Evolutionary conservation across 2,329 filamentous ascomycete genomes (phyloP).

Genomic region (Microcyclosporella mali): DNA sequence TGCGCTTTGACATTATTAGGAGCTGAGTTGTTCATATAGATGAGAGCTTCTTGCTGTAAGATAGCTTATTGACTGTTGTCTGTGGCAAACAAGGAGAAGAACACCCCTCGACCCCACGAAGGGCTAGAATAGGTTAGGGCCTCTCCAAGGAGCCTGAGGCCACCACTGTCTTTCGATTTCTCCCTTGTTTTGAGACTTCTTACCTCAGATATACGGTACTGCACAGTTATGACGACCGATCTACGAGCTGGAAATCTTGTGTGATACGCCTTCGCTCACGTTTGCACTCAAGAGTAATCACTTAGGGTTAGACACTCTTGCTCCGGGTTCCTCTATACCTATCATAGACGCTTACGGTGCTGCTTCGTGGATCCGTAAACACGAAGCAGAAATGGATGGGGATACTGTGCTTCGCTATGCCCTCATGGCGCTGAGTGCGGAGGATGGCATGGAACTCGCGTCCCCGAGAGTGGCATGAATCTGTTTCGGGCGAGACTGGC

Average conservation of each 20-base stretch:
- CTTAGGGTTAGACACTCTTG: slow-evolving; percentile 30
- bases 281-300: background rate
- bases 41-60: background rate
- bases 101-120: too few relatives aligned
- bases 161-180: too few relatives aligned
- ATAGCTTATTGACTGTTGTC: background rate
- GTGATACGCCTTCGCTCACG: too few relatives aligned
- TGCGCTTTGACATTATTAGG: slow-evolving; percentile 42
- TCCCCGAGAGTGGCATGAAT: too few relatives aligned
- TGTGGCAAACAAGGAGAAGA: too few relatives aligned
- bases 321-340: slow-evolving; percentile 41
- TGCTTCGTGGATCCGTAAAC: slow-evolving; percentile 21
- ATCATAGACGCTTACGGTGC: slow-evolving; percentile 30
- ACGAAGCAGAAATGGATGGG: slow-evolving; percentile 11
- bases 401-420: slow-evolving; percentile 15
- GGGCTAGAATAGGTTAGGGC: too few relatives aligned
- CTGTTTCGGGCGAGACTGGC: too few relatives aligned
- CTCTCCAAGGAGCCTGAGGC: too few relatives aligned
- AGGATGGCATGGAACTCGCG: slow-evolving; percentile 15
- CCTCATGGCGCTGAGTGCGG: slow-evolving; percentile 19
- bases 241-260: background rate
- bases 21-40: slow-evolving; percentile 1
- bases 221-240: too few relatives aligned
- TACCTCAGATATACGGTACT: too few relatives aligned
- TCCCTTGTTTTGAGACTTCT: too few relatives aligned